Conservation (phyloP, 192 early-diverging fungal genomes). For the Phlyctochytrium planicorne region DNA sequence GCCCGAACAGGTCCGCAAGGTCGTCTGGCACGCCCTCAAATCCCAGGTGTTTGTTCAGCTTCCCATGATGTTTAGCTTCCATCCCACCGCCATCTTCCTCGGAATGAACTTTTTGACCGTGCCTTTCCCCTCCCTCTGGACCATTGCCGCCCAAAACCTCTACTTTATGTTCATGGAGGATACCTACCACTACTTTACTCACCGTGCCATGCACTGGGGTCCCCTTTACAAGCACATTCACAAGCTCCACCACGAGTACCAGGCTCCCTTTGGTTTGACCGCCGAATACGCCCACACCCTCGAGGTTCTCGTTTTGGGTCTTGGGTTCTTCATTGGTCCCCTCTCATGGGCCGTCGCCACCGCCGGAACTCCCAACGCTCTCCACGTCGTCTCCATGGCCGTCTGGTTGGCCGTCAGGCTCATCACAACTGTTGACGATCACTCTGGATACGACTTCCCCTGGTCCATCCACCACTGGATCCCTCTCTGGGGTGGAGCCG, state of each 20-base stretch:
- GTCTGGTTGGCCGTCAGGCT: constrained; percentile 81
- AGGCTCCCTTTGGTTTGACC: constrained; percentile 83
- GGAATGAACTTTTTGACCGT: constrained; percentile 82
- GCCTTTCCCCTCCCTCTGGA: constrained; percentile 68
- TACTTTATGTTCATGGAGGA: constrained; percentile 87
- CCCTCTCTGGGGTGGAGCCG: constrained; percentile 88
- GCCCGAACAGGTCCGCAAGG: constrained; percentile 67
- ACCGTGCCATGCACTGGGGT: constrained; percentile 85
- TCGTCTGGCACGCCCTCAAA: constrained; percentile 67
- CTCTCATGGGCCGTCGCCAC: constrained; percentile 67
- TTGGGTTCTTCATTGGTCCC: constrained; percentile 82
- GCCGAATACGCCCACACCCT: constrained; percentile 90
- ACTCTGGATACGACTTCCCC: constrained; percentile 95
- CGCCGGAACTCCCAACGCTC: constrained; percentile 31
- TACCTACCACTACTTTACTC: constrained; percentile 88
- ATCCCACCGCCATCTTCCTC: constrained; percentile 76
- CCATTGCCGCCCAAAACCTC: constrained; percentile 33
- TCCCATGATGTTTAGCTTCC: constrained; percentile 86
- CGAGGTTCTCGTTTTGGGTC: constrained; percentile 80
- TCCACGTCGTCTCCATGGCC: constrained; percentile 85
- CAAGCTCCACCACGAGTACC: constrained; percentile 93
- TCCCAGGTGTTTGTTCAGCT: constrained; percentile 80
- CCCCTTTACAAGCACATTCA: constrained; percentile 87
- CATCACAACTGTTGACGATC: constrained; percentile 82
- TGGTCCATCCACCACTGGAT: constrained; percentile 85